Conservation (phyloP, 495 filamentous ascomycete species). For the Amniculicola lignicola region DNA sequence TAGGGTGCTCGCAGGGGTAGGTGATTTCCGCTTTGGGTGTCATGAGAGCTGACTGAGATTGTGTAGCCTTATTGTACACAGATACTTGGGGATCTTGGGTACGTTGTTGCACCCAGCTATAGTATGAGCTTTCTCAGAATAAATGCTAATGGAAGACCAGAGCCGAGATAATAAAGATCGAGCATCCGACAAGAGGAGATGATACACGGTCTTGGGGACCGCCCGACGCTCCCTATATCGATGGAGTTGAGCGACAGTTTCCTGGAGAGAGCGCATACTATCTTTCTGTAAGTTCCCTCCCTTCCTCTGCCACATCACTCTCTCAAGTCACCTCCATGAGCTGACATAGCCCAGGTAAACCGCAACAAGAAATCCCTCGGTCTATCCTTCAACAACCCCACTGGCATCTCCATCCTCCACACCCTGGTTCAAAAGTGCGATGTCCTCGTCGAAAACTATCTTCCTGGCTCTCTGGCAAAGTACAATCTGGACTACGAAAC, state of each 20-base stretch:
- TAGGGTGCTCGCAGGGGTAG: conserved; percentile 31
- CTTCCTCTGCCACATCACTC: too few species aligned
- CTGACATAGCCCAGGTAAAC: conserved; percentile 27
- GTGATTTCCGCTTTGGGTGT: conserved; percentile 21
- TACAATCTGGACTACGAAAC: conserved; percentile 35
- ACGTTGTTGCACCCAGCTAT: not conserved
- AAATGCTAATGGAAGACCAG: conserved; percentile 7
- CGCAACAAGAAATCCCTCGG: conserved; percentile 33
- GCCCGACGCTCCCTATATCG: conserved; percentile 24
- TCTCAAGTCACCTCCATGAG: too few species aligned
- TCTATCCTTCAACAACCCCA: conserved; percentile 31
- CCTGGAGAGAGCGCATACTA: conserved; percentile 33
- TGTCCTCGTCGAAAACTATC: conserved; percentile 41
- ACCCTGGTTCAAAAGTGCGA: conserved; percentile 36
- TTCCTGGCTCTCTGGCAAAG: conserved; percentile 37
- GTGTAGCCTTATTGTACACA: conserved; percentile 32
- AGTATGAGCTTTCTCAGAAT: not conserved
- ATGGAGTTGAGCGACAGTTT: conserved; percentile 24
- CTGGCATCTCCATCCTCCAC: conserved; percentile 24
- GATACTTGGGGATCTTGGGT: conserved; percentile 31
- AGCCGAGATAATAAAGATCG: conserved; percentile 39
- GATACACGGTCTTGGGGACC: conserved; percentile 31
- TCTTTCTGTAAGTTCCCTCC: conserved; percentile 8
- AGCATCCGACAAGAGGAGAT: conserved; percentile 36
- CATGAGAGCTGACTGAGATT: conserved; percentile 2